Evolutionary conservation across 495 filamentous ascomycete species (phyloP), one percentile per base, ranked within the genome.

Genomic region (Penicillium canescens): DNA sequence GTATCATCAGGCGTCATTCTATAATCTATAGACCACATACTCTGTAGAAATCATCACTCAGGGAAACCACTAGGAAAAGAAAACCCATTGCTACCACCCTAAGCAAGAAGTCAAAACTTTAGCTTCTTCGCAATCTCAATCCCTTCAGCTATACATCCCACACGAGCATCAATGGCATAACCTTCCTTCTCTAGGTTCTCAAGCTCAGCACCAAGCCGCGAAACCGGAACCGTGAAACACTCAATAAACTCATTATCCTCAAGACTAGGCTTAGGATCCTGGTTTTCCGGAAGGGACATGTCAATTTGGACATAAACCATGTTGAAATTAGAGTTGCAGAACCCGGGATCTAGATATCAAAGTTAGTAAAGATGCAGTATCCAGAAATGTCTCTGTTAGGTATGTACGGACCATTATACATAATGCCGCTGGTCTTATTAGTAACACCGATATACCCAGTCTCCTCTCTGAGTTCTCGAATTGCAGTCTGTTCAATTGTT

Each of bases 231-330:
- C 11, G 80, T 83, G 60, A 96, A 96, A 24, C 85, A 86, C 68
- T 95, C 90, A 56, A 96, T 96, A 67, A 94, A 94, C 64, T 96
- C 91, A 62, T 88, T 88, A 38, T 94, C 91, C 52, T 96, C 91
- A 2, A 96, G 77, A 56, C 91, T 75, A 3, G 90, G 87, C 59
- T 84, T 80, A 2, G 83, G 86, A 50, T 86, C 77, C 53, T 84
- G 82, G 58, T 93, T 91, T 48, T 83, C 85, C 0, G 86, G 82
- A 9, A 83, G 67, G 11, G 72, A 81, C 79, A 89, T 84, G 69
- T 96, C 90, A 50, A 96, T 80, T 4, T 77, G 83, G 13, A 96
- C 84, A 59, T 93, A 88, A 14, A 96, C 84, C 78, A 96, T 87
- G 40, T 85, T 82, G 18, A 91, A 77, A 67, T 93, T 96, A 24